Evolutionary conservation across 192 early-diverging fungal genomes (phyloP), one percentile per base, ranked within the genome.

Genomic region (Linderina pennispora): DNA sequence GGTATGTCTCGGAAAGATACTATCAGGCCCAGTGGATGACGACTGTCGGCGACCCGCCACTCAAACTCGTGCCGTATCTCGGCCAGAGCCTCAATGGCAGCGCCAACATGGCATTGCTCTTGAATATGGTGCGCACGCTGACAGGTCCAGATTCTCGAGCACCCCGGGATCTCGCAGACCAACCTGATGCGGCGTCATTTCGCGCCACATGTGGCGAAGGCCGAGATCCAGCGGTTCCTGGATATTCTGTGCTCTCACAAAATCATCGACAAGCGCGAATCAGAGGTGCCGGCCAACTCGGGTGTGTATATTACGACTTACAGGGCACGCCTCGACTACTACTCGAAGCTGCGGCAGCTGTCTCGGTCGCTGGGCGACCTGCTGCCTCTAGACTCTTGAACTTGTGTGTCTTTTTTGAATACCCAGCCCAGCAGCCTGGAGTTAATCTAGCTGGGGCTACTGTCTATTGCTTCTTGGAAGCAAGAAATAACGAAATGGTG

Each of bases 31-130:
- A 58, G 39, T 70, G 66, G 66, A 24, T 43, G 11, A 13, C 50
- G 3, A 10, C 14, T 9, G 21, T 55, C 14, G 38, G 43, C 1
- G 53, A 23, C 19, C 18, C 31, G 17, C 44, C 23, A 36, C 34
- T 8, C 43, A 39, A 8, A 2, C 48, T 55, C 49, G 50, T 31
- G 37, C 59, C 66, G 6, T 36, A 45, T 15, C 32, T 70, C 4
- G 66, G 66, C 19, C 55, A 58, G 32, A 70, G 53, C 43, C 22
- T 58, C 24, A 42, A 42, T 5, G 66, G 66, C 24, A 26, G 50
- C 11, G 40, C 39, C 23, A 62, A 58, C 36, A 47, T 32, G 23
- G 39, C 36, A 14, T 57, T 50, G 3, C 50, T 45, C 1, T 2
- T 24, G 35, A 49, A 55, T 8, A 51, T 70, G 46, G 32, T 62